These are phyloP conservation scores for Centrapalus pauciflorus DNA, from an alignment of 129 eudicot species.

Conservation along the genomic window DNA sequence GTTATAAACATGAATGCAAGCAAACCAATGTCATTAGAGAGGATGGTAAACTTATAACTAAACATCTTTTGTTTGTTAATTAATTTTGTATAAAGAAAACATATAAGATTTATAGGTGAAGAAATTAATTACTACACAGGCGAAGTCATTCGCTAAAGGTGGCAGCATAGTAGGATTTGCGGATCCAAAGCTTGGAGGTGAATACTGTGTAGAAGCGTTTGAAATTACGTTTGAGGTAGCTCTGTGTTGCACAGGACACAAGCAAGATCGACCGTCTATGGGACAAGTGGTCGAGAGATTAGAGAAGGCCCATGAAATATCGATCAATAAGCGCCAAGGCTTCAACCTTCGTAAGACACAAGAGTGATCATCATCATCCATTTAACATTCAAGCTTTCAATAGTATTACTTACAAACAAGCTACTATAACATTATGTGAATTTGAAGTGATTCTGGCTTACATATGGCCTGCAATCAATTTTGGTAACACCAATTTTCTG, in stretches of 20 bases:
- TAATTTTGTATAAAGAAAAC: not conserved
- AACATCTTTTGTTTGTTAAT: not conserved
- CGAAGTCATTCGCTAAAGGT: conserved; percentile 42
- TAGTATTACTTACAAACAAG: not conserved
- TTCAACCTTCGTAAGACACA: conserved; percentile 29
- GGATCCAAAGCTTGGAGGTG: conserved; percentile 50
- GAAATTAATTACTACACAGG: conserved; percentile 37
- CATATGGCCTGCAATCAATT: not conserved
- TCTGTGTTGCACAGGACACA: conserved; percentile 46
- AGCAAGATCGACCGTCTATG: conserved; percentile 54
- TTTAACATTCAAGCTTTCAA: not conserved
- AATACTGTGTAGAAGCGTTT: conserved; percentile 51
- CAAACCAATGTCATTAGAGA: conserved; percentile 53
- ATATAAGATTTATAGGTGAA: not conserved
- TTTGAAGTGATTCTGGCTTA: not conserved
- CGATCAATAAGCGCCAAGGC: conserved; percentile 29
- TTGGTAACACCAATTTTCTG: conserved; percentile 6
- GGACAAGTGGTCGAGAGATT: conserved; percentile 35
- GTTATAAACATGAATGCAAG: conserved; percentile 58
- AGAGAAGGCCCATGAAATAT: conserved; percentile 47
- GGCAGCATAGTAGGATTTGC: conserved; percentile 46
- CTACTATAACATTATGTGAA: conserved; percentile 4
- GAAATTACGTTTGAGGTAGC: conserved; percentile 40
- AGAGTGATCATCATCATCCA: conserved; percentile 15
- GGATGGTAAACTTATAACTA: no score